Conservation (phyloP, 495 filamentous ascomycete genomes). For the Recurvomyces mirabilis region DNA sequence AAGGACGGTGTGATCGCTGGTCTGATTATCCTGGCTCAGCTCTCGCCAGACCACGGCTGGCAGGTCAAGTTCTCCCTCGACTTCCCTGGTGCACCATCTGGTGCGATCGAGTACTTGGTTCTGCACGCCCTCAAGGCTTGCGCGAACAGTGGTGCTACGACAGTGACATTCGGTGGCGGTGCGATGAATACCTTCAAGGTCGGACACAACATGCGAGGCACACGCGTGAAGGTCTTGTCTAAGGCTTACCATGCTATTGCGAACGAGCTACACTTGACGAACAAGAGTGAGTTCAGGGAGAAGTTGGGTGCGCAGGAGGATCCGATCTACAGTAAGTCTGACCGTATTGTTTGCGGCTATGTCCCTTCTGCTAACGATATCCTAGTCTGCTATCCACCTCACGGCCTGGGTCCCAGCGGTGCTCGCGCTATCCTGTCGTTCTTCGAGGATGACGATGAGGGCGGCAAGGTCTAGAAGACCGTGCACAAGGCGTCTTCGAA, state of each 20-base stretch:
- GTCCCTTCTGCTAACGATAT: neutral
- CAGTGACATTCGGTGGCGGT: constrained; percentile 70
- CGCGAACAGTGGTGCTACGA: constrained; percentile 47
- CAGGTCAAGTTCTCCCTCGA: constrained; percentile 84
- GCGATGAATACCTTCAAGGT: constrained; percentile 55
- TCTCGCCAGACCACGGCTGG: constrained; percentile 65
- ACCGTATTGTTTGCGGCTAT: neutral
- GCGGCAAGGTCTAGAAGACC: constrained; percentile 16
- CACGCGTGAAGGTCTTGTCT: constrained; percentile 60
- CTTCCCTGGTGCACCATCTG: constrained; percentile 66
- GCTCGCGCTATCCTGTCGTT: constrained; percentile 69
- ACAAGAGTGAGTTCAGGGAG: constrained; percentile 77
- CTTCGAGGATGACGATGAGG: constrained; percentile 58
- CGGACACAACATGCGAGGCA: constrained; percentile 62
- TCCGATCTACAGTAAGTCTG: constrained; percentile 44
- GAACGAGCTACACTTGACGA: constrained; percentile 62
- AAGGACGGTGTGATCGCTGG: constrained; percentile 56
- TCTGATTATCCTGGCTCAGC: constrained; percentile 61
- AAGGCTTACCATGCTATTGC: constrained; percentile 67
- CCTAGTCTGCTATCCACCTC: constrained; percentile 62
- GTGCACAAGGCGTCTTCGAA: no score
- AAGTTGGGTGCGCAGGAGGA: constrained; percentile 73
- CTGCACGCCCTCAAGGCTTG: constrained; percentile 63
- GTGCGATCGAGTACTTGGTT: constrained; percentile 70
- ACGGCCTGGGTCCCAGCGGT: constrained; percentile 65